A percentile compares a stretch with the other conserved stretches of the same genome.
phyloP scores from a whole-genome alignment of 2,329 filamentous ascomycete genomes.

The Blumeriella jaapii region DNA sequence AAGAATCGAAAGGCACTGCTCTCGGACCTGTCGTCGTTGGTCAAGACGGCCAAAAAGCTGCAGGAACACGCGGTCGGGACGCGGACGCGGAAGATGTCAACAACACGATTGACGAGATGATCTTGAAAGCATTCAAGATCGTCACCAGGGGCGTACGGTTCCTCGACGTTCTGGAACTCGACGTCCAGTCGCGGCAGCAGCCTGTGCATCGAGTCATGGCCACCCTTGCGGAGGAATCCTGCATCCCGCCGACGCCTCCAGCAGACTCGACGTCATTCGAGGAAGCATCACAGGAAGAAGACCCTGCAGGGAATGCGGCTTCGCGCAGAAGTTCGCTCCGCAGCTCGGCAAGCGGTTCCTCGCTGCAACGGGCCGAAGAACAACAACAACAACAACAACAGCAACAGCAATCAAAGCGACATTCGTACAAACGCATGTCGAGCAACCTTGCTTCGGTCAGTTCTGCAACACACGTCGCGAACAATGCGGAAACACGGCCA shows the following conservation, averaged over 20 bases:
- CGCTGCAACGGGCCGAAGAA: conserved; percentile 21
- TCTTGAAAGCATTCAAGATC: conserved; percentile 86
- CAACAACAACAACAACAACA: no score
- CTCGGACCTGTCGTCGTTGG: conserved; percentile 78
- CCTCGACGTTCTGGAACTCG: conserved; percentile 70
- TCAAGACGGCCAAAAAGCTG: conserved; percentile 78
- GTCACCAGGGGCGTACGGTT: conserved; percentile 87
- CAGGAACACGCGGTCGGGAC: conserved; percentile 50
- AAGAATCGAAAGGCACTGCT: conserved; percentile 77
- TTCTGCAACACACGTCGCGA: conserved; percentile 8
- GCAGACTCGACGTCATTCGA: conserved; percentile 42
- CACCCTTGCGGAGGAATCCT: conserved; percentile 45
- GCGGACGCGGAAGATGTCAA: conserved; percentile 47
- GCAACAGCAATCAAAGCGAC: conserved; percentile 21
- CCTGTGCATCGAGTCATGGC: conserved; percentile 47
- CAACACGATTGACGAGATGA: conserved; percentile 80
- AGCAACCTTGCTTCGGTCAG: conserved; percentile 14
- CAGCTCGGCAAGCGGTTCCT: conserved; percentile 23
- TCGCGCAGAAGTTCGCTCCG: conserved; percentile 24
- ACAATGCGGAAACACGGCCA: conserved; percentile 9
- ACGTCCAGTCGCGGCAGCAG: conserved; percentile 38
- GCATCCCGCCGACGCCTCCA: conserved; percentile 51
- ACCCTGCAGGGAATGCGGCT: conserved; percentile 29
- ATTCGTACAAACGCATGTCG: conserved; percentile 23
- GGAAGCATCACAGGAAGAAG: conserved; percentile 31